Conservation (phyloP, 1,139 yeast genomes). For the Geotrichum reessii region DNA sequence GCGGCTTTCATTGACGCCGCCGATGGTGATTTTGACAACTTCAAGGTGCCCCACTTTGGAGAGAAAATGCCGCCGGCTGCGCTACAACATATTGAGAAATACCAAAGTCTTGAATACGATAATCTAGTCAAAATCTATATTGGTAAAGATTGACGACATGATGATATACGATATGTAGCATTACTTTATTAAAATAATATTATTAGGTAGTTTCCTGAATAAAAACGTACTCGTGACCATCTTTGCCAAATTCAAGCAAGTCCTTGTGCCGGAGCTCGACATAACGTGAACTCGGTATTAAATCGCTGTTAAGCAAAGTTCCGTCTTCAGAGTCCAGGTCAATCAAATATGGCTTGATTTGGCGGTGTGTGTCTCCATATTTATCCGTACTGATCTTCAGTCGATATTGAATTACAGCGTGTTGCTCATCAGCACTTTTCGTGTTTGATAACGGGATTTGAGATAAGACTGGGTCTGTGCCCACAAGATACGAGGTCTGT, state of each 20-base stretch:
- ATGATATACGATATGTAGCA: not conserved
- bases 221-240: slow-evolving; percentile 35
- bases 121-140: slow-evolving; percentile 15
- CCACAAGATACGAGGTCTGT: slow-evolving; percentile 40
- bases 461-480: slow-evolving; percentile 43
- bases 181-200: not conserved
- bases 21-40: slow-evolving; percentile 19
- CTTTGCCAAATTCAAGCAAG: slow-evolving; percentile 43
- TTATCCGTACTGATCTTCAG: slow-evolving; percentile 23
- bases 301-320: slow-evolving; percentile 45
- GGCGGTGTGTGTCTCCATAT: slow-evolving; percentile 23
- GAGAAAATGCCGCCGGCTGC: slow-evolving; percentile 17
- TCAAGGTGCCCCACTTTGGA: slow-evolving; percentile 12
- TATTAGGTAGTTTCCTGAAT: slow-evolving; percentile 19
- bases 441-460: slow-evolving; percentile 45
- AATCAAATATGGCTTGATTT: slow-evolving; percentile 42
- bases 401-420: slow-evolving; percentile 53
- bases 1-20: slow-evolving; percentile 16
- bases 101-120: slow-evolving; percentile 1
- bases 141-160: slow-evolving; percentile 6
- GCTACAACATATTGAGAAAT: slow-evolving; percentile 15
- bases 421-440: slow-evolving; percentile 41
- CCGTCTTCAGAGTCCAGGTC: slow-evolving; percentile 54
- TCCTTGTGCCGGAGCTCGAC: slow-evolving; percentile 48
- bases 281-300: slow-evolving; percentile 44